Conservation (phyloP, 139 green algal species). For the Eudorina sp. region DNA sequence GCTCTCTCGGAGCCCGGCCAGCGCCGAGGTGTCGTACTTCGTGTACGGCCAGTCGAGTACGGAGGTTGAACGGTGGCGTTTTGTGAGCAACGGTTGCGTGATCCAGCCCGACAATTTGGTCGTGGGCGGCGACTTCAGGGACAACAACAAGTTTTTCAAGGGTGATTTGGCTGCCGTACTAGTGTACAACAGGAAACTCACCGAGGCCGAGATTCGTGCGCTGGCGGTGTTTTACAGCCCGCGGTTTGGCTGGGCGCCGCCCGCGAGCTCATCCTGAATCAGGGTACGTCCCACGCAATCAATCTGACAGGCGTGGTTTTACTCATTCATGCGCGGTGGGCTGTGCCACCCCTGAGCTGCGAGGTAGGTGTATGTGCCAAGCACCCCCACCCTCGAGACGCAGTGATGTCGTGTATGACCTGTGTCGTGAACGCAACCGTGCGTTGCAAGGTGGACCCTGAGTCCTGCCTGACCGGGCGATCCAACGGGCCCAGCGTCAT, state of each 20-base stretch:
- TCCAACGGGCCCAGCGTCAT: too few relatives aligned
- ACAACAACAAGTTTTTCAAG: neutral
- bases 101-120: neutral
- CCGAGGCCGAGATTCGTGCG: neutral
- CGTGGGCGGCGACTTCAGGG: neutral
- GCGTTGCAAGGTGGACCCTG: too few relatives aligned
- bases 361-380: too few relatives aligned
- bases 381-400: too few relatives aligned
- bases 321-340: too few relatives aligned
- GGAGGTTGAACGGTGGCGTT: neutral
- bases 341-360: too few relatives aligned
- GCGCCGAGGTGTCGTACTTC: neutral
- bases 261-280: too few relatives aligned
- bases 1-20: neutral
- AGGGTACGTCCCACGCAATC: too few relatives aligned
- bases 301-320: too few relatives aligned
- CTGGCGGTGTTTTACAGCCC: neutral
- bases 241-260: neutral
- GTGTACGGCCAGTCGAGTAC: neutral
- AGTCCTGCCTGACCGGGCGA: too few relatives aligned
- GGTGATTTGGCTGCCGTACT: neutral
- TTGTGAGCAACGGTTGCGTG: neutral
- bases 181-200: neutral
- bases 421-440: too few relatives aligned
- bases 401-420: too few relatives aligned